Base-by-base conservation (phyloP, 129 eudicot genomes). In the Artemisia tridentata region DNA sequence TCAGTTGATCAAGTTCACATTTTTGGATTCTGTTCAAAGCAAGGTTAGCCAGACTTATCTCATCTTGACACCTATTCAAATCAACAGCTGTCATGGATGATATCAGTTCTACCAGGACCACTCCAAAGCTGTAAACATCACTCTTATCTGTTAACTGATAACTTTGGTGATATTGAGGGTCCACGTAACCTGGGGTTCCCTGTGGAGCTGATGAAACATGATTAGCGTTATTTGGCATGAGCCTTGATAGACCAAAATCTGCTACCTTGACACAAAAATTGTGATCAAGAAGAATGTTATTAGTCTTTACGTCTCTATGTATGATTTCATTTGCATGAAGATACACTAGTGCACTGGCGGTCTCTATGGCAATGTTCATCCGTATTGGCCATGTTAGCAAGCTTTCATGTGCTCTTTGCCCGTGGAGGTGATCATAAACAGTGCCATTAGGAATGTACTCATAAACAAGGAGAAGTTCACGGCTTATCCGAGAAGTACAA, bases 91-190 rank as follows among this genome's bases (percentile, higher is more conserved):
- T 86, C 91, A 89, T 81, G 1, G 98, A 86, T 8, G 96, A 89
- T 25, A 92, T 83, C 11, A 92, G 92, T 78, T 92, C 98, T 63
- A 92, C 56, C 16, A 92, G 80, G 8, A 92, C 96, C 4, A 92
- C 96, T 13, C 98, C 98, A 41, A 92, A 89, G 86, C 98, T 92
- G 60, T 89, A 92, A 34, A 92, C 98, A 56, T 92, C 98, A 60
- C 96, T 89, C 71, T 85, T 92, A n/a, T 83, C 86, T 0, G 96
- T 89, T 5, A 92, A 78, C 46, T 89, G 95, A 78, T 89, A 89
- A 45, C 88, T 72, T 71, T 85, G 88, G 67, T 83, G 86, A 62
- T 92, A 92, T 65, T 86, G 90, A 0, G 98, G 98, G 63, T 89
- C 98, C 2, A 92, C 78, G 27, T 92, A 92, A 5, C 98, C 96